These are phyloP conservation scores for Dictyostelium discoideum DNA, from an alignment of 78 protist genomes.

Conservation along the genomic window DNA sequence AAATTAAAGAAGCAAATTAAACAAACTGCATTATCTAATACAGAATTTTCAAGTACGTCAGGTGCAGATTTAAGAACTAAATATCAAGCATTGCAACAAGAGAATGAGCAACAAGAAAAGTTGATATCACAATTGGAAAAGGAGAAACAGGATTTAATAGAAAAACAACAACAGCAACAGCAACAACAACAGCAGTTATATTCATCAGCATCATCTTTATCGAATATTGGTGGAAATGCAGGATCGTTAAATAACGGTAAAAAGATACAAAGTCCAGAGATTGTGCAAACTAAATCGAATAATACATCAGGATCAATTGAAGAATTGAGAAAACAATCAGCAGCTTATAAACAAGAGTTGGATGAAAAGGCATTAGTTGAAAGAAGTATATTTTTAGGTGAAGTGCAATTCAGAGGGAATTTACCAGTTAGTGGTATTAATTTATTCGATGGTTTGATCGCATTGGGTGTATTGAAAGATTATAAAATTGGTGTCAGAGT, in stretches of 20 bases:
- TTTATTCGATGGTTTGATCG: conserved; percentile 40
- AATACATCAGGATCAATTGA: conserved; percentile 49
- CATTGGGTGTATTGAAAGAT: conserved; percentile 55
- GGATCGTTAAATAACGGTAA: not conserved
- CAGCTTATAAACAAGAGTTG: conserved; percentile 42
- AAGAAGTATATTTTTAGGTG: conserved; percentile 46
- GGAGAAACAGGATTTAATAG: conserved; percentile 21
- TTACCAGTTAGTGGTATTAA: conserved; percentile 49
- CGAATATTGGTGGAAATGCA: not conserved
- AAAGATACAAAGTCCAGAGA: conserved; percentile 16
- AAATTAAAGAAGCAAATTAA: conserved; percentile 64
- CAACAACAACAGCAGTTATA: not conserved
- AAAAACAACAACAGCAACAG: not conserved
- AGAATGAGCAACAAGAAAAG: conserved; percentile 36
- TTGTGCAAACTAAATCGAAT: not conserved
- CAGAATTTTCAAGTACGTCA: conserved; percentile 16
- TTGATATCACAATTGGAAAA: conserved; percentile 36
- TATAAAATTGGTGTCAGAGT: conserved; percentile 36
- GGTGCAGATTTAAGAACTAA: conserved; percentile 43
- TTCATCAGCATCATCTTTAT: not conserved
- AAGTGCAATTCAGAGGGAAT: conserved; percentile 63
- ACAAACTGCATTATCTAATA: not conserved
- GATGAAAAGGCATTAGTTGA: conserved; percentile 62
- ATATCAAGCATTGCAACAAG: conserved; percentile 47
- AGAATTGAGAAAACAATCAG: conserved; percentile 32